Evolutionary conservation across 2,329 filamentous ascomycete species (phyloP), one percentile per base, ranked within the genome.

Genomic region (Passalora sequoiae): DNA sequence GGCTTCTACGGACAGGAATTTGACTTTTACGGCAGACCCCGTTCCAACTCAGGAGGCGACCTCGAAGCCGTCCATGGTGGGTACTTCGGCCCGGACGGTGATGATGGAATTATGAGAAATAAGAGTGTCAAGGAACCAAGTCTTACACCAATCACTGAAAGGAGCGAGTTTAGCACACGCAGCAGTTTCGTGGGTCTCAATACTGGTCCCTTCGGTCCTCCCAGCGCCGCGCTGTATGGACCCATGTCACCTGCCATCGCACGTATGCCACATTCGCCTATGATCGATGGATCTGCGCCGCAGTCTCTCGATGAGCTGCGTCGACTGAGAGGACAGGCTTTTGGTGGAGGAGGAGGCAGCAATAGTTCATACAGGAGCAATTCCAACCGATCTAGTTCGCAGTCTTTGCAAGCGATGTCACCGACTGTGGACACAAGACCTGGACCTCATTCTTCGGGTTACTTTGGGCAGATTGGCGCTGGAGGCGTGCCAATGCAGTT

Each of bases 1-100:
- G 91, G 88, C 0, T 94, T 92, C 70, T 98, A 98, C 60, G 92
- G 92, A 0, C 84, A 89, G 55, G 92, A 98, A 63, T 98, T 98
- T 60, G 89, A 89, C 1, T 98, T 98, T 64, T 98, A 95, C 63
- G 88, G 89, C 8, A 62, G 66, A 32, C 61, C 66, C 0, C 66
- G 63, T 19, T 56, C 60, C 35, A 73, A 71, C 21, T 55, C 59
- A 15, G 33, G 24, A 12, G 70, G 68, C 21, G 69, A 70, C 28
- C 67, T 72, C 5, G 69, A 73, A 28, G 70, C 84, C 42, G 86
- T 84, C 55, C 85, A 88, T 55, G 92, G 92, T 20, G 92, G 92
- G 15, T 95, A 87, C 66, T 97, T 97, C 60, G 88, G 87, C 1
- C 80, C 85, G 0, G 80, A 83, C 15, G 83, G 83, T 2, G 66